A percentile compares a stretch with the other conserved stretches of the same genome.
Evolutionary conservation across 768 basidiomycete species (phyloP).

Genomic region (Scleroderma bovista): DNA sequence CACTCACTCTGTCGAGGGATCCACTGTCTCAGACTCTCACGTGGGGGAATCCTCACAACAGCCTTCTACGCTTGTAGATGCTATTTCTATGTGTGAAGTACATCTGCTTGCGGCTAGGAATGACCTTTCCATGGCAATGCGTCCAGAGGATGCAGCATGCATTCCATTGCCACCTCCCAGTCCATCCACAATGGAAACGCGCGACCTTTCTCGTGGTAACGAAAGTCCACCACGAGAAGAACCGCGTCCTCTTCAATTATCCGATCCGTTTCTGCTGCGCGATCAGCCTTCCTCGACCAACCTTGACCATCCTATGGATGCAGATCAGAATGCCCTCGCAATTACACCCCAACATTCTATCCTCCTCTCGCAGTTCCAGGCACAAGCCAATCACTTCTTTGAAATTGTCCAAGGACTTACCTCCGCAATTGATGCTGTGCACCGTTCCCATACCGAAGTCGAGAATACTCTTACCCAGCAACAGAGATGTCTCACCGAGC

Average conservation of each 20-base stretch:
- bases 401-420: constrained; percentile 11
- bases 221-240: background rate
- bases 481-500: constrained; percentile 11
- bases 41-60: too few relatives aligned
- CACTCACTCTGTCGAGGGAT: too few relatives aligned
- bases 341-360: background rate
- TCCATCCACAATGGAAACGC: background rate
- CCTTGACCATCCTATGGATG: background rate
- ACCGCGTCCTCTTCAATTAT: background rate
- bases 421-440: constrained; percentile 3
- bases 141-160: background rate
- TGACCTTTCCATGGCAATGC: background rate
- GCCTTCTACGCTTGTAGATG: too few relatives aligned
- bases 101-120: background rate
- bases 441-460: constrained; percentile 10
- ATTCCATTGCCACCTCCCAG: background rate
- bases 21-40: too few relatives aligned
- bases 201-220: background rate
- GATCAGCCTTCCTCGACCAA: background rate
- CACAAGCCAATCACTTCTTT: constrained; percentile 5
- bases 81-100: background rate
- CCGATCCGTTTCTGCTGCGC: background rate
- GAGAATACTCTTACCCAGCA: constrained; percentile 11
- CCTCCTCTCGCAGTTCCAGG: constrained; percentile 9
- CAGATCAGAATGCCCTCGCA: background rate